These are phyloP conservation scores for Oxytropis ochrocephala DNA, from an alignment of 306 rosid species.

Conservation along the genomic window DNA sequence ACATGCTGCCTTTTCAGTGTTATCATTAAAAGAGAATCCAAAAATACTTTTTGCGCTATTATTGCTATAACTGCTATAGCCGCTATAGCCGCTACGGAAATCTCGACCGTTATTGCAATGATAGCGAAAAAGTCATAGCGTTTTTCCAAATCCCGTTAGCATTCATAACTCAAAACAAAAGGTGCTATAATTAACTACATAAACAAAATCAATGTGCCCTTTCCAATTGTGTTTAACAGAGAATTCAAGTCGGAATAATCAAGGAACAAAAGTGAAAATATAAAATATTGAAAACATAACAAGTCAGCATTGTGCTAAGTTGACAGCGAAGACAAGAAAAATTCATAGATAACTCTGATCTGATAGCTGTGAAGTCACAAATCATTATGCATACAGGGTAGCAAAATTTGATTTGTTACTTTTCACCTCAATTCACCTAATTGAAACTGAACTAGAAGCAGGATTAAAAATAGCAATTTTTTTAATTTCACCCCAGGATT, in stretches of 20 bases:
- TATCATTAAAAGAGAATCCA: too few relatives aligned
- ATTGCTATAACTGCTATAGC: too few relatives aligned
- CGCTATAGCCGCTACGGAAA: too few relatives aligned
- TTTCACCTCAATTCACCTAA: slow-evolving; percentile 1
- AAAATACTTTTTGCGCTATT: too few relatives aligned
- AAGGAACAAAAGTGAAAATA: neutral
- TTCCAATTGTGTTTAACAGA: neutral
- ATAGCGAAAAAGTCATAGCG: too few relatives aligned
- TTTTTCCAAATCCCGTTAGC: neutral
- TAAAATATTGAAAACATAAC: neutral
- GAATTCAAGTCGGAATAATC: neutral
- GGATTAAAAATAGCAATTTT: neutral
- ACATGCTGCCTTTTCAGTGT: too few relatives aligned
- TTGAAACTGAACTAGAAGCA: neutral
- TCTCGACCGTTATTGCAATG: too few relatives aligned
- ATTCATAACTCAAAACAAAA: neutral
- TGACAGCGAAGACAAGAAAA: neutral
- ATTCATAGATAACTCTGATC: neutral
- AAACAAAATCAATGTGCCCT: neutral
- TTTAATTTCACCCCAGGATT: neutral
- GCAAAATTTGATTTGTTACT: neutral
- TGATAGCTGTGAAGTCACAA: neutral
- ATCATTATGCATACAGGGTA: neutral
- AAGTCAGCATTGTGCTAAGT: neutral
- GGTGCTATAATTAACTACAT: neutral